A percentile compares a stretch with the other conserved stretches of the same genome.
Evolutionary conservation across 345 rosid genomes (phyloP).

Genomic region (Zanthoxylum bungeanum): DNA sequence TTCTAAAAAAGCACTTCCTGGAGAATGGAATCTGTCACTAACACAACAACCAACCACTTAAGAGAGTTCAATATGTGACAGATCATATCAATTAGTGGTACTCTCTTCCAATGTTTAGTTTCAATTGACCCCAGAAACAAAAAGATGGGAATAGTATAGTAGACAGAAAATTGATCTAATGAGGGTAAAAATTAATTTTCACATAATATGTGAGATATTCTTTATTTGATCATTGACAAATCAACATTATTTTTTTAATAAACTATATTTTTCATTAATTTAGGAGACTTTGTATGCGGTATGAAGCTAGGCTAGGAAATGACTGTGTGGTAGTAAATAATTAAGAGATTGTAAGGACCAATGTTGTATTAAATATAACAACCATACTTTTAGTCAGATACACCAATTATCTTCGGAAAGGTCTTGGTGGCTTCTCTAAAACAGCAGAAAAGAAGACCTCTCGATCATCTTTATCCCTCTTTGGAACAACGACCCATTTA

Average conservation of each 20-base stretch:
- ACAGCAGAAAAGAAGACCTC: constrained; percentile 88
- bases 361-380: background rate
- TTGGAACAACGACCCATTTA: constrained; percentile 79
- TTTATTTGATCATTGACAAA: no score
- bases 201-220: no score
- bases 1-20: background rate
- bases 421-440: constrained; percentile 86
- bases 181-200: no score
- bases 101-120: background rate
- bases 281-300: background rate
- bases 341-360: background rate
- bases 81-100: background rate
- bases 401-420: constrained; percentile 44
- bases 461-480: constrained; percentile 63
- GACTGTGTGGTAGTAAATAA: background rate
- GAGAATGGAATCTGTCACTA: background rate
- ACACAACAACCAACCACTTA: background rate
- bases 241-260: no score
- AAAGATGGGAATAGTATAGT: no score
- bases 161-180: no score
- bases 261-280: no score
- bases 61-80: background rate
- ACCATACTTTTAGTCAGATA: background rate
- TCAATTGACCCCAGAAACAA: background rate
- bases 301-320: background rate